Evolutionary conservation across 2,329 filamentous ascomycete genomes (phyloP).

Genomic region (Cercospora nicotianae): DNA sequence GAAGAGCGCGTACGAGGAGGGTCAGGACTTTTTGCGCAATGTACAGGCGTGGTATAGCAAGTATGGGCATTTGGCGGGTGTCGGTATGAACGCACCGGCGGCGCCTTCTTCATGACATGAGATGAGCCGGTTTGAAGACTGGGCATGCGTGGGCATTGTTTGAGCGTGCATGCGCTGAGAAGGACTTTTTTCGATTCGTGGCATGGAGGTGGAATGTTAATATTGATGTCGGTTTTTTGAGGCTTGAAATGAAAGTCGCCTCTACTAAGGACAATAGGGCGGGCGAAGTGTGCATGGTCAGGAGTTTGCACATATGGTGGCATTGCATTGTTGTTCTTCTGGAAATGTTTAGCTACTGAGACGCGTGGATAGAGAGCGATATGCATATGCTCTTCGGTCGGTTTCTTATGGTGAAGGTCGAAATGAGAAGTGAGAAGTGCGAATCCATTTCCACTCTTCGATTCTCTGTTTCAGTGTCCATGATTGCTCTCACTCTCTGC

Average conservation of each 20-base stretch:
- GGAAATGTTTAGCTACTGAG: neutral
- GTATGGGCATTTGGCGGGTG: constrained; percentile 1
- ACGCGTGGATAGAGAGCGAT: neutral
- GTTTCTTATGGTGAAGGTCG: neutral
- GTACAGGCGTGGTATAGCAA: constrained; percentile 2
- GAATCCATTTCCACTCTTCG: neutral
- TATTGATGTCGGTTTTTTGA: neutral
- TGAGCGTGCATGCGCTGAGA: neutral
- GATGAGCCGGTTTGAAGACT: neutral
- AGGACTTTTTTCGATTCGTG: neutral
- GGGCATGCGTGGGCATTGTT: neutral
- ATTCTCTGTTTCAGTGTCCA: neutral
- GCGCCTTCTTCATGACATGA: neutral
- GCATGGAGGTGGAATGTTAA: neutral
- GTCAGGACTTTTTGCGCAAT: constrained; percentile 4
- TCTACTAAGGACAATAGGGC: neutral
- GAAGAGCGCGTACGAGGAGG: neutral
- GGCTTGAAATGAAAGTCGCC: neutral
- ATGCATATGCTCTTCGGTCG: neutral
- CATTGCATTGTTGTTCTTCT: neutral
- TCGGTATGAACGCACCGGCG: neutral
- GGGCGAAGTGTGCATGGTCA: neutral
- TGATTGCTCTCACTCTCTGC: neutral
- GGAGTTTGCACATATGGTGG: neutral
- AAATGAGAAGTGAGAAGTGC: neutral